Conservation (phyloP, 495 filamentous ascomycete species). For the Pyrenula aspistea region DNA sequence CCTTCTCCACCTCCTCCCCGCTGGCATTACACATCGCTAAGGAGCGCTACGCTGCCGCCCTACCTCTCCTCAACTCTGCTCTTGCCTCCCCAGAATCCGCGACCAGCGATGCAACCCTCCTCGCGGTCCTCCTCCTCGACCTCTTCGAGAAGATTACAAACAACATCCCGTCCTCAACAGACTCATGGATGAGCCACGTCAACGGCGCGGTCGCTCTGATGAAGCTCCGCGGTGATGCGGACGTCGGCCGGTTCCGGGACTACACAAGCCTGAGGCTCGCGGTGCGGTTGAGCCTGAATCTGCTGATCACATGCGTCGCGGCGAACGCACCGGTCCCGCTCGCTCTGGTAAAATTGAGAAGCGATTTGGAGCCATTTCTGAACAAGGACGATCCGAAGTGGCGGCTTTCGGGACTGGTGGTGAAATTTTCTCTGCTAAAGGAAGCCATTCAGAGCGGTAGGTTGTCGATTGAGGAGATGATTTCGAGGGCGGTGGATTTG, state of each 20-base stretch:
- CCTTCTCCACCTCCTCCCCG: slow-evolving; percentile 2
- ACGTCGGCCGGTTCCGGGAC: slow-evolving; percentile 3
- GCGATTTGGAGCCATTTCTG: slow-evolving; percentile 7
- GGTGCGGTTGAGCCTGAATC: slow-evolving; percentile 11
- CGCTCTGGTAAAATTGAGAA: slow-evolving; percentile 10
- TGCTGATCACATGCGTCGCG: slow-evolving; percentile 13
- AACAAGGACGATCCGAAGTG: slow-evolving; percentile 11
- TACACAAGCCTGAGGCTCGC: slow-evolving; percentile 6
- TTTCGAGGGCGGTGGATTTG: not conserved
- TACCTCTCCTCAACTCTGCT: slow-evolving; percentile 8
- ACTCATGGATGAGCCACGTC: slow-evolving; percentile 16
- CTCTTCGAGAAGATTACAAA: slow-evolving; percentile 16
- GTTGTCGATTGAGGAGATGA: not conserved
- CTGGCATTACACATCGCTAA: slow-evolving; percentile 3
- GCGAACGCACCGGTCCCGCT: slow-evolving; percentile 7
- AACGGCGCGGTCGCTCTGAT: slow-evolving; percentile 19
- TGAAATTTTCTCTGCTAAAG: slow-evolving; percentile 11
- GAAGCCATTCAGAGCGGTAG: not conserved
- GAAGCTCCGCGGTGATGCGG: slow-evolving; percentile 8
- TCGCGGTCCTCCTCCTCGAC: slow-evolving; percentile 14
- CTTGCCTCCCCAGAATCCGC: slow-evolving; percentile 1
- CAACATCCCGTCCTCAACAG: slow-evolving; percentile 3
- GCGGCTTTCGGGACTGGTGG: slow-evolving; percentile 8
- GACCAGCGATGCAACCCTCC: slow-evolving; percentile 9
- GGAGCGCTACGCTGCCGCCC: slow-evolving; percentile 8